Evolutionary conservation across 2,329 filamentous ascomycete species (phyloP).

Genomic region (Talaromyces albobiverticillius): DNA sequence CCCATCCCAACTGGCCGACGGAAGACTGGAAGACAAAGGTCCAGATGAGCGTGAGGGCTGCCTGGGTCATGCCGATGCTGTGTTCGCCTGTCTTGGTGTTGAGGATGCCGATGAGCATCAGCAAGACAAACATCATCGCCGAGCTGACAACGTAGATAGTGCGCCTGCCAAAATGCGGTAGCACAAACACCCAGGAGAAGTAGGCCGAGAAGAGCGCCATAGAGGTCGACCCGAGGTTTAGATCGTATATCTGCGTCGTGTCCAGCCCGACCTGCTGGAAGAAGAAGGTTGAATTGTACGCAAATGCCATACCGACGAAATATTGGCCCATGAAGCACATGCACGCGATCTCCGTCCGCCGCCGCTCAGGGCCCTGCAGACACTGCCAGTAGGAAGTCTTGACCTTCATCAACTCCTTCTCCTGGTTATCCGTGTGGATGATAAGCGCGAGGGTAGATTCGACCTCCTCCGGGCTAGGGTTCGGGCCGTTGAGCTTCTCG

Average conservation of each 20-base stretch:
- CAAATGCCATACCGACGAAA: conserved; percentile 41
- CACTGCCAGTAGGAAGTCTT: conserved; percentile 65
- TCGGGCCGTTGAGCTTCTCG: not conserved
- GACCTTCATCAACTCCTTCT: conserved; percentile 46
- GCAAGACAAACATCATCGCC: conserved; percentile 26
- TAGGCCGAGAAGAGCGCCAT: conserved; percentile 34
- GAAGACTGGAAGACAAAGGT: conserved; percentile 38
- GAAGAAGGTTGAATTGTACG: conserved; percentile 54
- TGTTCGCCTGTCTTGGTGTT: conserved; percentile 40
- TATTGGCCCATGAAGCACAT: conserved; percentile 45
- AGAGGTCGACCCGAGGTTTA: conserved; percentile 33
- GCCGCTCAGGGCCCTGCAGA: conserved; percentile 37
- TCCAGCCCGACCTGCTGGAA: conserved; percentile 37
- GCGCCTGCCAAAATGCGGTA: conserved; percentile 30
- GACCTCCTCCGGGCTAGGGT: not conserved
- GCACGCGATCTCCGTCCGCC: conserved; percentile 39
- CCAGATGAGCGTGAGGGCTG: conserved; percentile 35
- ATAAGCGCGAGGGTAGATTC: conserved; percentile 70
- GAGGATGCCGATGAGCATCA: conserved; percentile 36
- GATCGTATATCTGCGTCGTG: conserved; percentile 29
- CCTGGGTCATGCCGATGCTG: conserved; percentile 32
- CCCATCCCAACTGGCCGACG: conserved; percentile 43
- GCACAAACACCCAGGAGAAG: conserved; percentile 26
- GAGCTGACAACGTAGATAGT: conserved; percentile 30
- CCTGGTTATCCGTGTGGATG: conserved; percentile 82